Evolutionary conservation across 1,139 yeast genomes (phyloP), one percentile per base, ranked within the genome.

Genomic region (Geotrichum restrictum): DNA sequence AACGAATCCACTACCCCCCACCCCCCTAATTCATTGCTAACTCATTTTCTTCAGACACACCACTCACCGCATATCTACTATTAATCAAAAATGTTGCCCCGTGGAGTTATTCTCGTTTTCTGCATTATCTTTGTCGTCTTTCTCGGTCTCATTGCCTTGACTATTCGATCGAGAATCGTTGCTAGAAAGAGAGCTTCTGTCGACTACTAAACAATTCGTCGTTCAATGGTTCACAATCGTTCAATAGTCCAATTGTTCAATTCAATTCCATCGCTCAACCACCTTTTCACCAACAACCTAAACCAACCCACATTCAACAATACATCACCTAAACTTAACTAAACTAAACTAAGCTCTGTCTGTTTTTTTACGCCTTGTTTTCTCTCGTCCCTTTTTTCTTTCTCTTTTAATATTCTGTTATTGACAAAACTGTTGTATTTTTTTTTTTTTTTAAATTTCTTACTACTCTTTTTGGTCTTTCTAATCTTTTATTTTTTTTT

Each of bases 31-130:
- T n/a, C n/a, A n/a, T n/a, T n/a, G n/a, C n/a, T n/a, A n/a, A n/a
- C n/a, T n/a, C n/a, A n/a, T n/a, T n/a, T n/a, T n/a, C n/a, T n/a
- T n/a, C n/a, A n/a, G n/a, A n/a, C n/a, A n/a, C n/a, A n/a, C n/a
- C n/a, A n/a, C n/a, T n/a, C n/a, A n/a, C n/a, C n/a, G n/a, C n/a
- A n/a, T 18, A n/a, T 18, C 41, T 13, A 5, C 10, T 34, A 6
- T 6, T 44, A 2, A 6, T 8, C 33, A 19, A 60, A 59, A 66
- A 75, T 74, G 78, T 71, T 77, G 65, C 80, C 81, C 68, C 74
- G 74, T 61, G 80, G 80, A 68, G 80, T 76, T 66, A 76, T 76
- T 64, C 71, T 76, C 64, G 81, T 76, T 59, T 74, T 77, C 66
- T 69, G 73, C 65, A 66, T 77, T 58, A 64, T 76, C 60, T 73